Base-by-base conservation (phyloP, 108 stramenopile species). In the Cylindrotheca fusiformis region DNA sequence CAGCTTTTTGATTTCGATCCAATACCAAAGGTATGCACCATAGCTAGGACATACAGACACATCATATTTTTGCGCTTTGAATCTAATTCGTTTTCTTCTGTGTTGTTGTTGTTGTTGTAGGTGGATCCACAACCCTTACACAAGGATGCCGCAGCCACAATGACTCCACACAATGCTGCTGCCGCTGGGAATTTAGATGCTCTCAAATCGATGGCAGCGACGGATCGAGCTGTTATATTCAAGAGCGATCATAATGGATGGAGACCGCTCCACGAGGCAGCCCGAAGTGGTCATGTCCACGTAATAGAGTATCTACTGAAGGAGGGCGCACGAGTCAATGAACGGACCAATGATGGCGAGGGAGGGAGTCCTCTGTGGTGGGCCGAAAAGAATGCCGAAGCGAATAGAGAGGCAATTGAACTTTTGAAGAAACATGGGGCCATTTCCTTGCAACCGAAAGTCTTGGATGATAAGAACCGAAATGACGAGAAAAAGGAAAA, bases 191-290 rank as follows among this genome's bases (percentile, higher is more conserved):
- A 82, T 19, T 41, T 94, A 28, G 56, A 55, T 20, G 27, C 58
- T 0, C 63, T 88, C 20, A 68, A 81, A 52, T 65, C 58, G 28
- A 68, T 88, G 23, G 81, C 68, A 20, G 32, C 63, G 32, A 44
- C 49, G 0, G 72, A 91, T 52, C 77, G 68, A 22, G 23, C 63
- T 17, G 17, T 56, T n/a, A 49, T 94, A 2, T 69, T 74, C 60
- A 68, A 75, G 49, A 55, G 63, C 23, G 93, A 94, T 63, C 53
- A 56, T 1, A 94, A 94, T 71, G 87, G 85, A 28, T 94, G 93
- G 93, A 63, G 68, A 36, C 85, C 92, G 22, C 28, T 94, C 32
- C 88, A 90, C 63, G 92, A 94, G 55, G 92, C 92, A 14, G 89
- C 84, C 2, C 69, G 92, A n/a, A 72, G 76, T 54, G 92, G 88